Evolutionary conservation across 2,329 filamentous ascomycete genomes (phyloP).

Genomic region (Sporothrix inflata): DNA sequence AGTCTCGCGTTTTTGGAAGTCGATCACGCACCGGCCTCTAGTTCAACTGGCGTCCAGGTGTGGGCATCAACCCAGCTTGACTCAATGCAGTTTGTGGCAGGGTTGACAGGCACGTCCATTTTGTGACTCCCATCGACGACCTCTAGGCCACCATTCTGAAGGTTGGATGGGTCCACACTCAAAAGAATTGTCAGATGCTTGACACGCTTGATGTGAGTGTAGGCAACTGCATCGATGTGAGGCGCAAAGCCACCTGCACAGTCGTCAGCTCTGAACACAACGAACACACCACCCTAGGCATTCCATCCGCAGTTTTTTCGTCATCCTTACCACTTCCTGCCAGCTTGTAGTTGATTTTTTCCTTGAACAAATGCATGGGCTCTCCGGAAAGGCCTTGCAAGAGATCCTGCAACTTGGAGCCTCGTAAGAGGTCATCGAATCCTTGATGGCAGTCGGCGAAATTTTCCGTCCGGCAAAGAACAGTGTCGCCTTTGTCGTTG

Average conservation of each 20-base stretch:
- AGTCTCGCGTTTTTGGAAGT: not conserved
- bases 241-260: slow-evolving; percentile 23
- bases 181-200: slow-evolving; percentile 26
- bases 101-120: slow-evolving; percentile 16
- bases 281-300: not conserved
- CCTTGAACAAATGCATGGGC: slow-evolving; percentile 4
- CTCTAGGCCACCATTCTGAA: slow-evolving; percentile 26
- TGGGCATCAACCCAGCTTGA: slow-evolving; percentile 17
- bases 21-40: not conserved
- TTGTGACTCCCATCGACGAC: slow-evolving; percentile 25
- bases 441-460: slow-evolving; percentile 25
- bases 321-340: not conserved
- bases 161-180: slow-evolving; percentile 20
- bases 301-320: not conserved
- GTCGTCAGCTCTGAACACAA: not conserved
- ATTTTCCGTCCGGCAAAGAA: slow-evolving; percentile 27
- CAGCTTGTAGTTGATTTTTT: slow-evolving; percentile 16
- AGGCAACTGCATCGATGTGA: slow-evolving; percentile 26
- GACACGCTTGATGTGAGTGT: slow-evolving; percentile 26
- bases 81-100: slow-evolving; percentile 23
- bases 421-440: slow-evolving; percentile 6
- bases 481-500: slow-evolving; percentile 20
- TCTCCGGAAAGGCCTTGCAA: not conserved
- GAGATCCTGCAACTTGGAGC: not conserved
- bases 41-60: slow-evolving; percentile 1